Base-by-base conservation (phyloP, 345 rosid species). In the Ceriops decandra region DNA sequence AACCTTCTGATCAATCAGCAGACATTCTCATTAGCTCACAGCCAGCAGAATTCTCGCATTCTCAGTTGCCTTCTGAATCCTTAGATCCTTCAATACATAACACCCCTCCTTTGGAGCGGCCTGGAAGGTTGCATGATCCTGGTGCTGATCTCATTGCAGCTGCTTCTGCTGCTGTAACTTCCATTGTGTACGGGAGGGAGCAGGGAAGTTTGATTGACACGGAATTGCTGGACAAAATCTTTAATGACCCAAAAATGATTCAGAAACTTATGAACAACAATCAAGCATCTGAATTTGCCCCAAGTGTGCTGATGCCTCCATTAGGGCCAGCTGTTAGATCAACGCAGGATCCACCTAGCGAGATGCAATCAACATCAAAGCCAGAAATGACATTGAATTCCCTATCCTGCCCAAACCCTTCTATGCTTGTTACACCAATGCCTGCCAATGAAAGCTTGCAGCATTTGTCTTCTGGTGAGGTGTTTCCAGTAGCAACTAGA, bases 151-250 rank as follows among this genome's bases (percentile, higher is more conserved):
- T 75, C 47, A 63, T 72, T 36, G 56, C 66, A 46, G 83, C 82
- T 76, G 87, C 84, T 24, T 74, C 82, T 17, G 81, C 84, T 13
- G 85, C 82, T 57, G 74, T 79, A 24, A 51, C 72, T 31, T 72
- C 79, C 8, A 26, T 83, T 10, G 33, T 74, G 74, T 80, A 80
- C 80, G 77, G 66, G 52, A 65, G 72, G 66, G 84, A 79, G 69
- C 72, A 51, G 20, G 79, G 77, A 52, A 72, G 77, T 72, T 28
- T 69, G 80, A 70, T 91, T 4, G 95, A 91, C 75, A 46, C 79
- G 26, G 82, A 82, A 56, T 77, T 87, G 66, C 95, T 91, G 5
- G 58, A 83, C 72, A 79, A 81, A 68, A 66, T 91, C 75, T 81
- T 89, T 16, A 72, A 69, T 24, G 76, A 89, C 76, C 92, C 91